Base-by-base conservation (phyloP, 192 early-diverging fungal species). In the Tieghemiomyces parasiticus region DNA sequence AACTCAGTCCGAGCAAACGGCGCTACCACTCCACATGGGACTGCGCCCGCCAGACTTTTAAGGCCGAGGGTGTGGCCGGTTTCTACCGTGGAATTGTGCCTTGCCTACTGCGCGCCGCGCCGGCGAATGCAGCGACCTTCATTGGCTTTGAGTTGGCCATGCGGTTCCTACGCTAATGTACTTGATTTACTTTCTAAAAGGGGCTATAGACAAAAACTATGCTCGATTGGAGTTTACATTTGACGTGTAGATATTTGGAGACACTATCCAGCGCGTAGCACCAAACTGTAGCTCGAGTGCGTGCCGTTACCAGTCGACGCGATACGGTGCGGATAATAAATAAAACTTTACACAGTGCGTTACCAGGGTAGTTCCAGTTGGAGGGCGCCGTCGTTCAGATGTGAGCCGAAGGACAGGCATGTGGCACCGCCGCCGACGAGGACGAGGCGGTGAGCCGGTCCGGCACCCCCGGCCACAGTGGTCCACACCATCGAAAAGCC, bases 61-160 rank as follows among this genome's bases (percentile, higher is more conserved):
- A 73, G n/a, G 68, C 74, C 35, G 89, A 98, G 63, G 92, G 95
- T 0, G 34, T 85, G 26, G 74, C 73, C 44, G 95, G 95, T 4
- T 85, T 98, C 67, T 95, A 91, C 77, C 74, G 84, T 64, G 88
- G 87, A 24, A 78, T 91, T 67, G 77, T 79, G 1, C 78, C 90
- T 22, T 90, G 90, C 65, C 85, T 98, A 64, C 76, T 93, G 35
- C 77, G 95, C 65, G 92, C 95, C 30, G 95, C 88, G 19, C 95
- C 95, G 19, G 89, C 83, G 46, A 98, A 95, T 60, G 95, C 90
- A 10, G 85, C 81, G 22, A 94, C 92, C 13, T 98, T 98, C 79
- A 74, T 93, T 28, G 92, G 91, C 24, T 89, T 84, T 65, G 86
- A 88, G 63, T 67, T 78, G 46, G 79, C 86, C 34, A 83, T 88